These are phyloP conservation scores for Galerina marginata DNA, from an alignment of 768 basidiomycete species.

Conservation along the genomic window DNA sequence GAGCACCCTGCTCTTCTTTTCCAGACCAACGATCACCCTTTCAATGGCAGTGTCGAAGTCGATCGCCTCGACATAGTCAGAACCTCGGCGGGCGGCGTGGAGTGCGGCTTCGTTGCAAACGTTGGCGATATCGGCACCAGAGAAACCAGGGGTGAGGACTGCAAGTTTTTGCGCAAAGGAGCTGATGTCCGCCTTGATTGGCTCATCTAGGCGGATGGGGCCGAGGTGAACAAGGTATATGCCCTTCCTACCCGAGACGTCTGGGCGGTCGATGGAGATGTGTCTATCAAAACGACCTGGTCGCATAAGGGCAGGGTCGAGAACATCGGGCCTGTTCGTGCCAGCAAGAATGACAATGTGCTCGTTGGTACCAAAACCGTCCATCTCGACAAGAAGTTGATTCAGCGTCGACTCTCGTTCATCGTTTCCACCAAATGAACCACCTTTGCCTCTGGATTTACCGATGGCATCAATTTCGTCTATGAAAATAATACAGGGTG, in stretches of 20 bases:
- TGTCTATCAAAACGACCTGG: slow-evolving; percentile 98
- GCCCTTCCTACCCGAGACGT: slow-evolving; percentile 90
- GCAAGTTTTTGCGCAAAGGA: slow-evolving; percentile 90
- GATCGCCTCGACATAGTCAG: slow-evolving; percentile 76
- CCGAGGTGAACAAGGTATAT: slow-evolving; percentile 93
- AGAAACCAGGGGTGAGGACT: slow-evolving; percentile 96
- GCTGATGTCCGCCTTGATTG: slow-evolving; percentile 53
- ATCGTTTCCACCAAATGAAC: slow-evolving; percentile 84
- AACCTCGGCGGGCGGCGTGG: slow-evolving; percentile 86
- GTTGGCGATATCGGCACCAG: slow-evolving; percentile 98
- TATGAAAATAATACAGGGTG: slow-evolving; percentile 98
- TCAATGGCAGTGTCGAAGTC: slow-evolving; percentile 99
- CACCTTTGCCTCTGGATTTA: slow-evolving; percentile 86
- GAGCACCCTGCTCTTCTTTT: slow-evolving; percentile 93
- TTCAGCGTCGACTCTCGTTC: slow-evolving; percentile 98
- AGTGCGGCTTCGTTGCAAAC: slow-evolving; percentile 98
- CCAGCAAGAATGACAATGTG: slow-evolving; percentile 97
- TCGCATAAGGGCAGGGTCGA: slow-evolving; percentile 94
- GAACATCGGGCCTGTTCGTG: slow-evolving; percentile 95
- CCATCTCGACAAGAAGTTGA: slow-evolving; percentile 98
- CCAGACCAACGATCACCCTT: slow-evolving; percentile 95
- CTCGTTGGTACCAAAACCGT: slow-evolving; percentile 97
- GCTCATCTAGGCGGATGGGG: slow-evolving; percentile 73
- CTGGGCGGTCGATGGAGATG: slow-evolving; percentile 93
- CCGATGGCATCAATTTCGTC: slow-evolving; percentile 99